Conservation (phyloP, 768 basidiomycete genomes). For the Podaxis sp. region DNA sequence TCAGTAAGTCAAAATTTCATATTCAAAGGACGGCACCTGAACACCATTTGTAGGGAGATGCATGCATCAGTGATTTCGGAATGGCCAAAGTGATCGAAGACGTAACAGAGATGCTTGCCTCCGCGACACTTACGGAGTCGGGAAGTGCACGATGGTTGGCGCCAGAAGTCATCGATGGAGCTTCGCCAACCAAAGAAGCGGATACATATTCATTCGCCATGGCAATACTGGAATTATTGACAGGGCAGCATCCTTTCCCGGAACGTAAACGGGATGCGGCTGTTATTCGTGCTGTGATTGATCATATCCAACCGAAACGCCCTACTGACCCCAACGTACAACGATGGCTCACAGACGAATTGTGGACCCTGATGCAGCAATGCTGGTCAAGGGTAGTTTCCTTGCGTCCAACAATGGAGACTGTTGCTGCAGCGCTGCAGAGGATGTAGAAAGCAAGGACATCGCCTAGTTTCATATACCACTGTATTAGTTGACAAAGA, state of each 20-base stretch:
- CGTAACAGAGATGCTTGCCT: slow-evolving; percentile 44
- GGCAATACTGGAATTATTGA: slow-evolving; percentile 55
- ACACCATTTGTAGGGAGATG: slow-evolving; percentile 35
- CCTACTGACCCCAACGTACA: slow-evolving; percentile 31
- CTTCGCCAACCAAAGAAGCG: slow-evolving; percentile 39
- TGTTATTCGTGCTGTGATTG: slow-evolving; percentile 42
- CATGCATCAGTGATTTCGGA: slow-evolving; percentile 60
- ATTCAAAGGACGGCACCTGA: background rate
- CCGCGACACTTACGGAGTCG: slow-evolving; percentile 42
- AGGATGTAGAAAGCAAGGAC: slow-evolving; percentile 3
- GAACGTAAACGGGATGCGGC: slow-evolving; percentile 44
- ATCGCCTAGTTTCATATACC: background rate
- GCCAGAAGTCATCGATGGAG: slow-evolving; percentile 52
- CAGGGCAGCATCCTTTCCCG: slow-evolving; percentile 47
- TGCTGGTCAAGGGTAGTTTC: slow-evolving; percentile 42
- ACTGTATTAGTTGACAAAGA: background rate
- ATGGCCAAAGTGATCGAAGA: slow-evolving; percentile 59
- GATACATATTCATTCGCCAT: slow-evolving; percentile 60
- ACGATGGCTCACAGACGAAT: slow-evolving; percentile 38
- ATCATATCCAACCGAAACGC: slow-evolving; percentile 34
- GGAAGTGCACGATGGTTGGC: slow-evolving; percentile 57
- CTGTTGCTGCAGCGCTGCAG: slow-evolving; percentile 23
- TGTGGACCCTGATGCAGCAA: slow-evolving; percentile 42
- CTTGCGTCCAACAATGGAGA: slow-evolving; percentile 36
- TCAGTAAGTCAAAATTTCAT: slow-evolving; percentile 28